Evolutionary conservation across 148 eudicot species (phyloP).

Genomic region (Talinum fruticosum): DNA sequence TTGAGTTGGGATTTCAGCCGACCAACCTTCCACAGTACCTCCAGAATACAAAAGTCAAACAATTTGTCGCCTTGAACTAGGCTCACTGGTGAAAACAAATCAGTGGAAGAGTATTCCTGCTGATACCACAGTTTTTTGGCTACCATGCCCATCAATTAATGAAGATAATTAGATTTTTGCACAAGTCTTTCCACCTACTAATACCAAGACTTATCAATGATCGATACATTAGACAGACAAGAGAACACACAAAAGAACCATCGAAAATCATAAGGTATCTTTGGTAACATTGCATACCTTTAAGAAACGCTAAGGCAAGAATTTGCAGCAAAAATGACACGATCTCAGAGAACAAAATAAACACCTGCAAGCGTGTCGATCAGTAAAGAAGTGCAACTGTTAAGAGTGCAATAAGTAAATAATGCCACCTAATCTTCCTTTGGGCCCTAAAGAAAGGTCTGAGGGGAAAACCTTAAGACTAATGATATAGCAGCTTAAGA

Average conservation of each 20-base stretch:
- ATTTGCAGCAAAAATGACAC: conserved; percentile 61
- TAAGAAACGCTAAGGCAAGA: conserved; percentile 46
- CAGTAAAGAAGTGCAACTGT: neutral
- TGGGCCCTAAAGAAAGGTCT: neutral
- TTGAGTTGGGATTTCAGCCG: too few species aligned
- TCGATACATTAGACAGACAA: neutral
- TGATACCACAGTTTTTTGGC: neutral
- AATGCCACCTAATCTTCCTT: neutral
- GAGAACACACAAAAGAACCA: neutral
- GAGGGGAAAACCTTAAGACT: too few species aligned
- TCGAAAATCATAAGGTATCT: neutral
- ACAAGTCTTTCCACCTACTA: neutral
- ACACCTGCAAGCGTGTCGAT: conserved; percentile 54
- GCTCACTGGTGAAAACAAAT: neutral
- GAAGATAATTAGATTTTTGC: neutral
- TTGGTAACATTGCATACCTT: conserved; percentile 44
- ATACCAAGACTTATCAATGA: neutral
- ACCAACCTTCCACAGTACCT: too few species aligned
- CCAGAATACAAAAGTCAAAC: too few species aligned
- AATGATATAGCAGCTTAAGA: neutral
- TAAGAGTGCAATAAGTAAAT: neutral
- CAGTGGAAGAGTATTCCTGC: neutral
- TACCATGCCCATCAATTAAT: neutral
- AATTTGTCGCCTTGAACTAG: too few species aligned
- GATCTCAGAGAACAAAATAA: conserved; percentile 60